A percentile compares a stretch with the other conserved stretches of the same genome.
These are phyloP conservation scores for Fusarium multiceps DNA, from an alignment of 2,329 filamentous ascomycete species.

Conservation along the genomic window DNA sequence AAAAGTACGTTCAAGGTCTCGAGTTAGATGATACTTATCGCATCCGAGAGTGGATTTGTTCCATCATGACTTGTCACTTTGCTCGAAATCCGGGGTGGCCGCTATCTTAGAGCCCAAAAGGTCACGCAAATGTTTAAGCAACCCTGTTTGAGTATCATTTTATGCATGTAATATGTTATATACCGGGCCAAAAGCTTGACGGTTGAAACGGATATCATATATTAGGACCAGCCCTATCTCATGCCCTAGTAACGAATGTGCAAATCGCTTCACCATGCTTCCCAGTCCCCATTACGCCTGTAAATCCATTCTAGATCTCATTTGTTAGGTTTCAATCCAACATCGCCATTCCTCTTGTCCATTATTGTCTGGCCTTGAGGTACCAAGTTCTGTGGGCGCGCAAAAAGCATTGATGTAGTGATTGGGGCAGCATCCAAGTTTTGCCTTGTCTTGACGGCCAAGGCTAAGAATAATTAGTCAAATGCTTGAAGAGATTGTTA, in stretches of 20 bases:
- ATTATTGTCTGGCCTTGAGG: slow-evolving; percentile 11
- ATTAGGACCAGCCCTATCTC: slow-evolving; percentile 24
- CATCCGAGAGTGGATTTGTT: neutral
- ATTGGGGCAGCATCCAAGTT: neutral
- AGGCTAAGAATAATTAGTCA: slow-evolving; percentile 6
- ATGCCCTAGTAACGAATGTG: neutral
- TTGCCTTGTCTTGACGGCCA: slow-evolving; percentile 28
- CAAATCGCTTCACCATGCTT: slow-evolving; percentile 5
- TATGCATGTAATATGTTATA: neutral
- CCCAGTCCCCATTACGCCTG: neutral
- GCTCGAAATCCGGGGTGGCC: neutral
- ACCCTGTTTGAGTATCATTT: neutral
- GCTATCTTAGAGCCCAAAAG: neutral
- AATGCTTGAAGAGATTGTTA: accelerated
- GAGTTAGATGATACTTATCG: neutral
- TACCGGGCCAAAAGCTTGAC: neutral
- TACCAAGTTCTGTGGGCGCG: slow-evolving; percentile 9
- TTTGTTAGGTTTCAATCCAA: slow-evolving; percentile 7
- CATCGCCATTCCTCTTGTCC: neutral
- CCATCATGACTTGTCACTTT: neutral
- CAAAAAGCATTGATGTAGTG: neutral
- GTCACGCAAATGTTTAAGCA: neutral
- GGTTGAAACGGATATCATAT: neutral
- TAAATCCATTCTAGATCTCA: neutral
- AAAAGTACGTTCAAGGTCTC: too few relatives aligned